Base-by-base conservation (phyloP, 495 filamentous ascomycete species). In the Aspergillus funiculosus region DNA sequence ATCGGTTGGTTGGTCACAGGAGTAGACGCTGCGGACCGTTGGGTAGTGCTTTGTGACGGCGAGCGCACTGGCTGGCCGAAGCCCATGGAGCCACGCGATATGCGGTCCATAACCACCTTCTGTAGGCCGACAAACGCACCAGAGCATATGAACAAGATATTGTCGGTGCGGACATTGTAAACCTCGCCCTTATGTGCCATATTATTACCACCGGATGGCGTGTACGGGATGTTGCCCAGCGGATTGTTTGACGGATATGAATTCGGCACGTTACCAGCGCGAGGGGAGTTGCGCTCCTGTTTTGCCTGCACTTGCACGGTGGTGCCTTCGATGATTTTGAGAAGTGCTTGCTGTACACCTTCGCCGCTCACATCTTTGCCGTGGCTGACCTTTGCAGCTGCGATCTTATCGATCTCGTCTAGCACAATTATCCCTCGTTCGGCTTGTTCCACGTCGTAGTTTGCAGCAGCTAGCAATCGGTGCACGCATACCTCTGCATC, bases 391-490 rank as follows among this genome's bases (percentile, higher is more conserved):
- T 79, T 83, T 2, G 80, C 77, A 1, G 82, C 79, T 18, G 91
- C 89, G 22, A 98, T 89, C 67, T 98, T 98, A 71, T 98, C 92
- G 28, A 98, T 82, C 61, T 98, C 92, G 52, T 98, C 92, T 5
- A 98, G 75, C 50, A 89, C 91, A 38, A 98, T 87, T 42, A 98
- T 97, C 7, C 92, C 92, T 22, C 83, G 79, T 60, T 98, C 92
- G 22, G 88, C 85, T 31, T 83, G 81, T 41, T 82, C 79, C 14
- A 92, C 79, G 54, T 94, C 86, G 69, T 94, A 94, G 62, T 94
- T 86, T 14, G 90, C 83, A 38, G 94, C 90, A 46, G 89, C 84
- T 6, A 98, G 71, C 22, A 98, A 75, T 19, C 91, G 79, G 54
- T 94, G 87, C 14, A 98, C 87, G 54, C 89, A 95, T 0, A 86